Evolutionary conservation across 495 filamentous ascomycete genomes (phyloP), one percentile per base, ranked within the genome.

Genomic region (Penicillium lividum): DNA sequence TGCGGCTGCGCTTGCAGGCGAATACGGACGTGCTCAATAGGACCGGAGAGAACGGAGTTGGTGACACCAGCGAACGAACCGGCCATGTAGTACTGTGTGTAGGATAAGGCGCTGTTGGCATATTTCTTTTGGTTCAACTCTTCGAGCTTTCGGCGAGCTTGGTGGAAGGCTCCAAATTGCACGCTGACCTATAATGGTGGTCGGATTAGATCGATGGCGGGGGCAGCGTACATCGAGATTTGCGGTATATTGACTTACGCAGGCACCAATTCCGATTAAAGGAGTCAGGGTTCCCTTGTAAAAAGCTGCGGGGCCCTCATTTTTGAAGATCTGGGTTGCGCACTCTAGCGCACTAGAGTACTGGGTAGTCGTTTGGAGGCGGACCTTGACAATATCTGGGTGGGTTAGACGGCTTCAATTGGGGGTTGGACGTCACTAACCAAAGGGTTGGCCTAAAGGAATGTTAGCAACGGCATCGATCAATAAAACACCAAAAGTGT

Each of bases 271-370:
- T 61, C 94, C 94, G 34, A 98, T 82, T 33, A 98, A 78, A 1
- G 94, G 94, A n/a, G 95, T 98, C 53, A 98, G 78, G 3, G 95
- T 98, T 60, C 94, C 94, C 74, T 98, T 98, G 83, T 98, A 98
- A 83, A 98, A 98, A 46, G 94, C 93, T 4, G 87, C 68, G 1
- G 93, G 80, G 3, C 94, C 95, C 74, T 98, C 94, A 70, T 89
- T 87, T 65, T 84, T 86, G 69, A 89, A 89, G 75, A 98, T 97
- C 64, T 89, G 84, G 46, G 80, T 79, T 1, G 93, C 94, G 59
- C 88, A 89, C 63, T 92, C 82, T 33, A 93, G 71, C 45, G 94
- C 94, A 66, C 82, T 87, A 57, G 81, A 79, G 80, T 97, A 95
- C 62, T 89, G 80, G 18, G 81, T 84, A 46, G 86, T 90, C 11